A percentile compares a stretch with the other conserved stretches of the same genome.
Evolutionary conservation across 2,329 filamentous ascomycete species (phyloP).

Genomic region (Colletotrichum sp.): DNA sequence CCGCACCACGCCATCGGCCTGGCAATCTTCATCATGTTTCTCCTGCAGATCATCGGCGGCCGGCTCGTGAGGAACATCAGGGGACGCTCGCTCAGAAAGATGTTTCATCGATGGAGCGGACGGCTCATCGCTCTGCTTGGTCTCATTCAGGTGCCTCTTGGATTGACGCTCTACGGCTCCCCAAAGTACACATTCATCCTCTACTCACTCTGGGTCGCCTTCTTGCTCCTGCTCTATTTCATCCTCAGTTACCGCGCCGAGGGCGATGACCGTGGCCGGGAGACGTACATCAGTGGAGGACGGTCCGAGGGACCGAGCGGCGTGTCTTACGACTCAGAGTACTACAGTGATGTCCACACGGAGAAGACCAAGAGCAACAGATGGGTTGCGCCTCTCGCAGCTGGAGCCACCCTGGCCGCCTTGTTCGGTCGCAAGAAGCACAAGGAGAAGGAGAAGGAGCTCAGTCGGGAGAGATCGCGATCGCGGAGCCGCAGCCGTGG

Average conservation of each 20-base stretch:
- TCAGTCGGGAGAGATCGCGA: conserved; percentile 42
- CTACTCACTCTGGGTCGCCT: conserved; percentile 78
- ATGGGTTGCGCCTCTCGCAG: conserved; percentile 59
- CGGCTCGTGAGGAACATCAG: conserved; percentile 62
- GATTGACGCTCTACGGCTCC: conserved; percentile 90
- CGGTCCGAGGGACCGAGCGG: conserved; percentile 55
- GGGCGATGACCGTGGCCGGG: conserved; percentile 55
- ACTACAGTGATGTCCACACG: conserved; percentile 43
- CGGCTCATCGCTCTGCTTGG: conserved; percentile 79
- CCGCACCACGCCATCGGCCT: conserved; percentile 86
- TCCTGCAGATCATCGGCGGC: conserved; percentile 75
- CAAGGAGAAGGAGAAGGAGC: conserved; percentile 42
- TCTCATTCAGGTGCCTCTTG: conserved; percentile 85
- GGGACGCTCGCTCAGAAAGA: conserved; percentile 54
- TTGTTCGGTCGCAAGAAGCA: conserved; percentile 48
- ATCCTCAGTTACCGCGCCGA: conserved; percentile 74
- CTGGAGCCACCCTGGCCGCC: conserved; percentile 55
- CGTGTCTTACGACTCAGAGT: conserved; percentile 42
- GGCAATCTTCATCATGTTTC: conserved; percentile 75
- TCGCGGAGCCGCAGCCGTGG: conserved; percentile 40
- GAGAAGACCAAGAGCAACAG: conserved; percentile 39
- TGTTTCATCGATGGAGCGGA: conserved; percentile 90
- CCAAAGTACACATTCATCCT: conserved; percentile 85
- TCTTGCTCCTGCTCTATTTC: conserved; percentile 79
- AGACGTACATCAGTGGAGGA: conserved; percentile 62